Conservation (phyloP, 2,329 filamentous ascomycete species). For the Torrubiella hemipterigena region DNA sequence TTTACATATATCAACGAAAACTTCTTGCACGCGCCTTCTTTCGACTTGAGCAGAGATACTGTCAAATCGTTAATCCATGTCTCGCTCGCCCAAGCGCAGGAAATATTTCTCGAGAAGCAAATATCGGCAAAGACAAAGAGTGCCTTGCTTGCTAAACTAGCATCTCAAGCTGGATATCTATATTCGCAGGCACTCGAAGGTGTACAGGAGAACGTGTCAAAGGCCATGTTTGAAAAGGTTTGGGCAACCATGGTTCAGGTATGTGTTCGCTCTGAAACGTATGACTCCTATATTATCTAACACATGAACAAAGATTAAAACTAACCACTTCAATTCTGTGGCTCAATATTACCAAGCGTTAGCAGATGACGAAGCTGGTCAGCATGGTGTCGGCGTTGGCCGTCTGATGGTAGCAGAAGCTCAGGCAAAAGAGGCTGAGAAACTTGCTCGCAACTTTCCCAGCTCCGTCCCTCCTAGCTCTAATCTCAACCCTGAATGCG, state of each 20-base stretch:
- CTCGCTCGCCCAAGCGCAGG: conserved; percentile 90
- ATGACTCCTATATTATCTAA: conserved; percentile 8
- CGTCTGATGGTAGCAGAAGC: conserved; percentile 72
- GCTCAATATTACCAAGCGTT: conserved; percentile 91
- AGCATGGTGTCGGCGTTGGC: conserved; percentile 74
- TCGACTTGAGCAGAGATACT: conserved; percentile 89
- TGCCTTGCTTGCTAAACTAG: conserved; percentile 81
- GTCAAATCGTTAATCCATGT: conserved; percentile 89
- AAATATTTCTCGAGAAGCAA: conserved; percentile 96
- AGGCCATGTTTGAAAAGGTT: conserved; percentile 85
- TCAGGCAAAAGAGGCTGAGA: conserved; percentile 66
- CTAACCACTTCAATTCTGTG: conserved; percentile 68
- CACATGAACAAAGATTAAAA: conserved; percentile 52
- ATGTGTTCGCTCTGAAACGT: conserved; percentile 15
- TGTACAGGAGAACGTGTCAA: conserved; percentile 83
- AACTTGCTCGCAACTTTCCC: conserved; percentile 69
- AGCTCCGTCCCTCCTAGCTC: conserved; percentile 66
- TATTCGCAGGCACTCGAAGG: conserved; percentile 84
- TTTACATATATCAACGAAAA: conserved; percentile 99
- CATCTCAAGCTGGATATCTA: conserved; percentile 78
- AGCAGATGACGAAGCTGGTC: conserved; percentile 78
- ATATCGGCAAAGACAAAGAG: conserved; percentile 86
- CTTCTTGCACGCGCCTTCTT: conserved; percentile 91
- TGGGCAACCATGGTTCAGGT: conserved; percentile 79
- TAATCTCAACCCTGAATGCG: conserved; percentile 73